A percentile compares a stretch with the other conserved stretches of the same genome.
Conservation (phyloP, 225 moss, liverwort and hornwort species). For the Rhytidiadelphus loreus region DNA sequence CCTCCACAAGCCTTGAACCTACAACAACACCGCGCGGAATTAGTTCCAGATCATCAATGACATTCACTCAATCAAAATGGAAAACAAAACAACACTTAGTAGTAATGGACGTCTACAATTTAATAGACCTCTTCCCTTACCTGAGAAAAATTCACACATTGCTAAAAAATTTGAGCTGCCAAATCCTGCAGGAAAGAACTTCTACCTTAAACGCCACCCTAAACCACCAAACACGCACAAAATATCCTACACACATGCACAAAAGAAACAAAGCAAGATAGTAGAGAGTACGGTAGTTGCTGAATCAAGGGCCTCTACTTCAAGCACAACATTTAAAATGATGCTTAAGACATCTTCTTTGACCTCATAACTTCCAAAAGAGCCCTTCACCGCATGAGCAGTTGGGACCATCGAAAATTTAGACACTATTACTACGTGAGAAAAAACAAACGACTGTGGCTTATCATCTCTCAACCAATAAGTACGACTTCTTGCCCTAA, state of each 20-base stretch:
- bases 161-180: too few species aligned
- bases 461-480: not conserved
- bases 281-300: not conserved
- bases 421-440: not conserved
- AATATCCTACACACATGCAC: not conserved
- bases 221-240: not conserved
- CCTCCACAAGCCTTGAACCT: not conserved
- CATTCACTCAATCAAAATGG: not conserved
- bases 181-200: rapidly evolving
- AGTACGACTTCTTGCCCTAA: not conserved
- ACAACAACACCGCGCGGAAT: not conserved
- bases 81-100: not conserved
- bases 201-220: rapidly evolving
- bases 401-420: not conserved
- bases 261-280: not conserved
- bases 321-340: not conserved
- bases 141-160: too few species aligned
- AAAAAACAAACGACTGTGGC: not conserved
- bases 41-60: not conserved
- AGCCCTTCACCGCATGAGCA: not conserved
- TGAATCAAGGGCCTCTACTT: not conserved
- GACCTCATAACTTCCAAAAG: not conserved
- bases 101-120: not conserved
- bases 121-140: not conserved
- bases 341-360: not conserved